Evolutionary conservation across 2,329 filamentous ascomycete genomes (phyloP), one percentile per base, ranked within the genome.

Genomic region (Ophiostoma ips): DNA sequence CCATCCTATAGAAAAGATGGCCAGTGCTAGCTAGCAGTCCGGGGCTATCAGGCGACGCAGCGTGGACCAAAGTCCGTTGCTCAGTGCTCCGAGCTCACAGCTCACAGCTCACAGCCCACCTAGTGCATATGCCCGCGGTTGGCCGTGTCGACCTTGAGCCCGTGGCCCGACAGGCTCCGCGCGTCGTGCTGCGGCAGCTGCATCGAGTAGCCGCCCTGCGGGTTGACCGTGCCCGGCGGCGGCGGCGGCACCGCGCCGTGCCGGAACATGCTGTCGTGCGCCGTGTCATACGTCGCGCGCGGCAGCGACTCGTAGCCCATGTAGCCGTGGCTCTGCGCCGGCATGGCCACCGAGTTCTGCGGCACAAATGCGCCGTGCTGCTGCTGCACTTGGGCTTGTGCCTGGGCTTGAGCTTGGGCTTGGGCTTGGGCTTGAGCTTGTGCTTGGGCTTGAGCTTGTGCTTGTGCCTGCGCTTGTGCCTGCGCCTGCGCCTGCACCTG

Each of bases 291-390:
- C 18, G 55, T n/a, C 18, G 38, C 53, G 46, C 61, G 60, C 36
- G 61, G 45, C 49, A 65, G 48, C 2, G 58, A 53, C 21, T 66
- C 63, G 50, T 62, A 62, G 0, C 58, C 53, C 34, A 63, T 50
- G 44, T 62, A 64, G 15, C 57, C 55, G 9, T 59, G 57, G 16
- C 33, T 53, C 16, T 60, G 61, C 0, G 60, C 12, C 13, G 53
- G 24, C 31, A 64, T 56, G 8, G 58, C 44, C 0, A 63, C 57
- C 1, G 58, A 49, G 15, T 57, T 34, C 38, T 63, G 63, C 1
- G 58, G 54, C 10, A 61, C 61, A 53, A 63, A 66, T 1, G 54
- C 44, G 2, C 36, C 34, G 13, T 55, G 51, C 18, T 49, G 49
- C 2, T 36, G 12, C 28, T 48, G 52, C 3, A 31, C 19, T 1